phyloP scores from a whole-genome alignment of 352 stramenopile species.

The Globisporangium megalacanthum region DNA sequence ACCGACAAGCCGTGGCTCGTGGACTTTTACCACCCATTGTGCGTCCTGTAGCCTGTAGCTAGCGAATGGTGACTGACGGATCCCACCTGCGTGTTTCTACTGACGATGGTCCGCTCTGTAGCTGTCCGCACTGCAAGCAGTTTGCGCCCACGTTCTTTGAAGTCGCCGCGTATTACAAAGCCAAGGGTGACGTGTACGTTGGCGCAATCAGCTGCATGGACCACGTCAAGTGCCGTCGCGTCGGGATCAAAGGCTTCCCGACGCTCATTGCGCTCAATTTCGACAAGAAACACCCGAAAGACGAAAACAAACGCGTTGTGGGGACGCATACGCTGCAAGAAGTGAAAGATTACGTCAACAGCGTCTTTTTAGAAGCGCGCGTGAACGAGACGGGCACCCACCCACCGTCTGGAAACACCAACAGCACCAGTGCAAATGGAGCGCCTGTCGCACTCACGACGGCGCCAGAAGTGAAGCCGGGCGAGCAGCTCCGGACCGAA shows the following conservation, averaged over 20 bases:
- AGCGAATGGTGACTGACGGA: neutral
- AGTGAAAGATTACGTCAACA: slow-evolving; percentile 66
- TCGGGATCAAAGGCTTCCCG: slow-evolving; percentile 76
- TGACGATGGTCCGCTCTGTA: slow-evolving; percentile 11
- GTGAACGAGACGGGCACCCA: slow-evolving; percentile 68
- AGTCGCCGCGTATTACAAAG: slow-evolving; percentile 70
- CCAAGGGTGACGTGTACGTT: slow-evolving; percentile 56
- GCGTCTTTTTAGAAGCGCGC: slow-evolving; percentile 47
- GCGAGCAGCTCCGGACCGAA: slow-evolving; percentile 32
- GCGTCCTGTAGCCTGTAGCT: slow-evolving; percentile 11
- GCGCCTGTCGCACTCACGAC: neutral
- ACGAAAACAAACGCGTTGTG: slow-evolving; percentile 70
- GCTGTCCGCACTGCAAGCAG: slow-evolving; percentile 77
- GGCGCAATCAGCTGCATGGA: slow-evolving; percentile 84
- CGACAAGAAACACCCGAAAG: slow-evolving; percentile 54
- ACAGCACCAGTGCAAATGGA: neutral
- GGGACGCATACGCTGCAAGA: slow-evolving; percentile 76
- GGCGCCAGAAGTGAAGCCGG: slow-evolving; percentile 14
- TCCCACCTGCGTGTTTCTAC: slow-evolving; percentile 6
- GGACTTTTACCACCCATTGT: slow-evolving; percentile 87
- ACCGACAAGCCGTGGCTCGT: slow-evolving; percentile 79
- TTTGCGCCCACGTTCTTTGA: slow-evolving; percentile 65
- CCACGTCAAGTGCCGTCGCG: slow-evolving; percentile 75
- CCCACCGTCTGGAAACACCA: slow-evolving; percentile 27
- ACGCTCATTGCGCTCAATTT: slow-evolving; percentile 79